These are phyloP conservation scores for Canariomyces notabilis DNA, from an alignment of 2,329 filamentous ascomycete species.

Conservation along the genomic window DNA sequence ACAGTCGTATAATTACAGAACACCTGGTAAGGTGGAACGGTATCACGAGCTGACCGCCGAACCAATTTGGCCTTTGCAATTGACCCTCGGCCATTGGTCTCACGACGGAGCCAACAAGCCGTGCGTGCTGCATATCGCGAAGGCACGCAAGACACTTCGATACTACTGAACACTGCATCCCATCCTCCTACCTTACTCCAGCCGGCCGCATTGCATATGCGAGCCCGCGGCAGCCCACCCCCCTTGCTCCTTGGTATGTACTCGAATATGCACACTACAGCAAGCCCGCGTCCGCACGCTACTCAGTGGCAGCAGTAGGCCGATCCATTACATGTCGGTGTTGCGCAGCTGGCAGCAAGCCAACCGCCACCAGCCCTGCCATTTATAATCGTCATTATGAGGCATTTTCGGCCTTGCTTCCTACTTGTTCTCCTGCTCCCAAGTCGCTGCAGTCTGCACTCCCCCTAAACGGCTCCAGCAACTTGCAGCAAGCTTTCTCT, in stretches of 20 bases:
- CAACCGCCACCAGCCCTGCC: constrained; percentile 1
- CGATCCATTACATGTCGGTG: too few relatives aligned
- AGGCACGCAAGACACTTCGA: too few relatives aligned
- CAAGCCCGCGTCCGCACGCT: not conserved
- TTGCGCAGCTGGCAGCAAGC: constrained; percentile 17
- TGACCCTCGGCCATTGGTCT: not conserved
- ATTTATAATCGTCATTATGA: constrained; percentile 13
- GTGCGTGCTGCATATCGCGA: not conserved
- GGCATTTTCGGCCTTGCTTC: constrained; percentile 16
- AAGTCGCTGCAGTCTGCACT: too few relatives aligned
- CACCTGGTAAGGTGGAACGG: not conserved
- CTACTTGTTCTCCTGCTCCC: not conserved
- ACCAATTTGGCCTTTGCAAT: not conserved
- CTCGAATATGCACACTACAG: not conserved
- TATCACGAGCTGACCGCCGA: constrained; percentile 11
- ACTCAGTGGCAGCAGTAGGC: too few relatives aligned
- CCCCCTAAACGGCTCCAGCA: not conserved
- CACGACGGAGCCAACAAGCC: not conserved
- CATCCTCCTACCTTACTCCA: constrained; percentile 3
- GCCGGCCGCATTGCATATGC: constrained; percentile 15
- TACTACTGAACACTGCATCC: not conserved
- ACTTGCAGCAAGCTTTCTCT: not conserved
- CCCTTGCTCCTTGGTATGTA: too few relatives aligned
- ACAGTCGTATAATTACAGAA: too few relatives aligned
- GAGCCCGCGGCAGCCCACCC: not conserved